Conservation (phyloP, 2,329 filamentous ascomycete species). For the Scedosporium aurantiacum region DNA sequence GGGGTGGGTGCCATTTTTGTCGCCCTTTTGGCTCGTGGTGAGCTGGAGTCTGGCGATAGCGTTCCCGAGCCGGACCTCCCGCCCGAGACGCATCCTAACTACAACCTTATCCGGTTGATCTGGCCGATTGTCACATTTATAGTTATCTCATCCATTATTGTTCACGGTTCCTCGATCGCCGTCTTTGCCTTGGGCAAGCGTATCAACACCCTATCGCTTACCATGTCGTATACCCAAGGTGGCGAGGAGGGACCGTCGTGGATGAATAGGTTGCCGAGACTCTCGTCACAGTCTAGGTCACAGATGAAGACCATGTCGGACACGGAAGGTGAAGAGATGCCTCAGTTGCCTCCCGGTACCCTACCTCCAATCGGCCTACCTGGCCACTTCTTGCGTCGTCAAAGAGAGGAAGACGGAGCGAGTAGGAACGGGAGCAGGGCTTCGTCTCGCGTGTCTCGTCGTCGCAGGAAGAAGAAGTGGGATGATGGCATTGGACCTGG, state of each 20-base stretch:
- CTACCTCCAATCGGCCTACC: slow-evolving; percentile 62
- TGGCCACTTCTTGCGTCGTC: slow-evolving; percentile 68
- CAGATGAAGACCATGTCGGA: slow-evolving; percentile 79
- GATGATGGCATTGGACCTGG: slow-evolving; percentile 67
- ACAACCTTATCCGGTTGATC: slow-evolving; percentile 69
- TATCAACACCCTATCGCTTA: slow-evolving; percentile 91
- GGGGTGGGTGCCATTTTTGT: slow-evolving; percentile 95
- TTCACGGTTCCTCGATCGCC: slow-evolving; percentile 95
- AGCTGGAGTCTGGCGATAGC: slow-evolving; percentile 65
- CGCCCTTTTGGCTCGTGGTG: slow-evolving; percentile 84
- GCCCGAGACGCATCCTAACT: slow-evolving; percentile 41
- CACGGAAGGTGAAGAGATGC: slow-evolving; percentile 55
- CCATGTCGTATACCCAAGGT: slow-evolving; percentile 88
- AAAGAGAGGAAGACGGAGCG: slow-evolving; percentile 62
- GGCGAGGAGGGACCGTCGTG: slow-evolving; percentile 82
- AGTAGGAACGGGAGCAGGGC: slow-evolving; percentile 44
- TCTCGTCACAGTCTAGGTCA: slow-evolving; percentile 60
- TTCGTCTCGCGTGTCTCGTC: slow-evolving; percentile 48
- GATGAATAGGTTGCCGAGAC: slow-evolving; percentile 83
- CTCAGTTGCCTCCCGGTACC: slow-evolving; percentile 54
- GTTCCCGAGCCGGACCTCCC: slow-evolving; percentile 61
- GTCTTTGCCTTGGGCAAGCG: slow-evolving; percentile 96
- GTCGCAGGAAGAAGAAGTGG: slow-evolving; percentile 55
- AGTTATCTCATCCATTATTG: slow-evolving; percentile 85
- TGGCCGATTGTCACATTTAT: slow-evolving; percentile 95